These are phyloP conservation scores for Cutaneotrichosporon sp. DNA, from an alignment of 1,284 basidiomycete genomes.

Conservation along the genomic window DNA sequence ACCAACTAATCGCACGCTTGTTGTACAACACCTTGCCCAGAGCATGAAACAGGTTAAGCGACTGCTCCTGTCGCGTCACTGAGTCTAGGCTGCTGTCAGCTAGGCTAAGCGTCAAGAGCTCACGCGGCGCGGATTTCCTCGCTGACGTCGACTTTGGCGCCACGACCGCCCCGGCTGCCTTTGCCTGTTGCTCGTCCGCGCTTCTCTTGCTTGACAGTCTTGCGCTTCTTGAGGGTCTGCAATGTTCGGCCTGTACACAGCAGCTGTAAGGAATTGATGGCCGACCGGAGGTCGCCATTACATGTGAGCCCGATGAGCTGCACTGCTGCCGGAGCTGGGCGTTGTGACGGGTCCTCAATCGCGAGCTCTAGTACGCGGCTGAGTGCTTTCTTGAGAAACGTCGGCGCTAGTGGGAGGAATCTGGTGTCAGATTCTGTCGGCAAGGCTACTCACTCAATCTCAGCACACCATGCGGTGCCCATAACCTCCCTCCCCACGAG, in stretches of 20 bases:
- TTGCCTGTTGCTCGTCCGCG: constrained; percentile 13
- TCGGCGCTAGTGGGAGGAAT: constrained; percentile 88
- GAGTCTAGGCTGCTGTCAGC: constrained; percentile 59
- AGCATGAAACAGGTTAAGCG: constrained; percentile 84
- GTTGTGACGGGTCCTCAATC: constrained; percentile 44
- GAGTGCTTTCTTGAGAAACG: constrained; percentile 76
- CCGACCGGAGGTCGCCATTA: constrained; percentile 87
- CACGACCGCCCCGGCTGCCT: constrained; percentile 36
- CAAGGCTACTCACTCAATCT: constrained; percentile 63
- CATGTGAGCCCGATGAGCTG: constrained; percentile 73
- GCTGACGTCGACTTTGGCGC: constrained; percentile 46
- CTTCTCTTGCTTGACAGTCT: constrained; percentile 21
- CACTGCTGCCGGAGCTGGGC: constrained; percentile 64
- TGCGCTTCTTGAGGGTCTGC: constrained; percentile 22
- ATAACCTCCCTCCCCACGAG: constrained; percentile 59
- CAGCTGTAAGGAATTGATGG: constrained; percentile 89
- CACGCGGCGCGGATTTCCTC: constrained; percentile 51
- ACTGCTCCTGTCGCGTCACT: constrained; percentile 77
- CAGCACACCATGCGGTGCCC: constrained; percentile 67
- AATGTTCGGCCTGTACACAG: constrained; percentile 41
- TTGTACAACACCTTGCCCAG: constrained; percentile 93
- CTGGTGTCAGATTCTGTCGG: constrained; percentile 52
- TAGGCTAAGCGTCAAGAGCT: constrained; percentile 23
- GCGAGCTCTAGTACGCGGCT: constrained; percentile 63
- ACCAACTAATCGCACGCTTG: constrained; percentile 65